Percentiles rank a stretch among this genome's conserved stretches.
Evolutionary conservation across 2,329 filamentous ascomycete genomes (phyloP).

Genomic region (Alternaria postmessia): DNA sequence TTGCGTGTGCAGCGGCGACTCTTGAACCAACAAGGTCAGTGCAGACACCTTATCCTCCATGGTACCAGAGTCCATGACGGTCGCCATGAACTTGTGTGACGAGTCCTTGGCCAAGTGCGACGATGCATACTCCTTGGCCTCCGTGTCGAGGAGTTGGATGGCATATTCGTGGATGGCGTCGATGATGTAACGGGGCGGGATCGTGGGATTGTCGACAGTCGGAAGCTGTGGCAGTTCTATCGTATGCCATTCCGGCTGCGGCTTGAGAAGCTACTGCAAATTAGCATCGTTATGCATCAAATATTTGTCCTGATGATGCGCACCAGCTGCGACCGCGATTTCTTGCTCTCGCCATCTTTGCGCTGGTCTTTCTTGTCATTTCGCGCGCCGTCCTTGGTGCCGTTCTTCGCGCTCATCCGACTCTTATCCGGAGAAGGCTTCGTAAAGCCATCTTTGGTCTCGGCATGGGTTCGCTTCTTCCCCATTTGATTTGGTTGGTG

Average conservation of each 20-base stretch:
- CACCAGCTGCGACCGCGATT: slow-evolving; percentile 45
- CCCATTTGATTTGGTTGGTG: slow-evolving; percentile 48
- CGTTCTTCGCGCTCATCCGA: slow-evolving; percentile 39
- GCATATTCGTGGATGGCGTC: slow-evolving; percentile 74
- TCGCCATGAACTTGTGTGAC: slow-evolving; percentile 94
- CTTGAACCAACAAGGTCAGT: slow-evolving; percentile 90
- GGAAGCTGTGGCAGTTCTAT: slow-evolving; percentile 64
- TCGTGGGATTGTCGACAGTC: slow-evolving; percentile 54
- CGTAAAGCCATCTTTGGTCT: slow-evolving; percentile 51
- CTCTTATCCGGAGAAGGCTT: slow-evolving; percentile 47
- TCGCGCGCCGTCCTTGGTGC: slow-evolving; percentile 23
- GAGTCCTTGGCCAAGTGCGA: slow-evolving; percentile 79
- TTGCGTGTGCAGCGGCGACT: slow-evolving; percentile 91
- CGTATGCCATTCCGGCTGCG: slow-evolving; percentile 73
- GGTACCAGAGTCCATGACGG: slow-evolving; percentile 96
- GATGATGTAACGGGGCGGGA: slow-evolving; percentile 61
- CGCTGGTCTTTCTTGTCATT: slow-evolving; percentile 34
- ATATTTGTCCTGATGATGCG: slow-evolving; percentile 5
- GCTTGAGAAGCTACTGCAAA: slow-evolving; percentile 61
- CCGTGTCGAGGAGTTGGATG: slow-evolving; percentile 75
- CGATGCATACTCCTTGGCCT: slow-evolving; percentile 77
- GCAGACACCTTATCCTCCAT: slow-evolving; percentile 97
- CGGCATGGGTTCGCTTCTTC: slow-evolving; percentile 53
- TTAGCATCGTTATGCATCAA: slow-evolving; percentile 26
- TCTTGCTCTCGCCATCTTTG: slow-evolving; percentile 44